A percentile compares a stretch with the other conserved stretches of the same genome.
These are phyloP conservation scores for Trametes cubensis DNA, from an alignment of 768 basidiomycete genomes.

Conservation along the genomic window DNA sequence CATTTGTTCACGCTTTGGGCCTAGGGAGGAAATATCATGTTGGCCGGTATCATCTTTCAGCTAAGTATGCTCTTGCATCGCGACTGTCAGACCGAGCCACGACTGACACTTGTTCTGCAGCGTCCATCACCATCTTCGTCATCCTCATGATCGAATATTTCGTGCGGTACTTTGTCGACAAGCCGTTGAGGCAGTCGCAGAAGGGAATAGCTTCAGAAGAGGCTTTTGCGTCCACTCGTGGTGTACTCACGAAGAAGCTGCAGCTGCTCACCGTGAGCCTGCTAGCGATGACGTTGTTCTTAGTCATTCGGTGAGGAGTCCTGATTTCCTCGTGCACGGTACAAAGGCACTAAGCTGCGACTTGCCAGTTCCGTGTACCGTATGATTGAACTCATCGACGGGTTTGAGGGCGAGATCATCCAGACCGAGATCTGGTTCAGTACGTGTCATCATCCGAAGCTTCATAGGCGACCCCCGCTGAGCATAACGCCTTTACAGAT, in stretches of 20 bases:
- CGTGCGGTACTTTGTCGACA: conserved; percentile 11
- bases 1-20: not conserved
- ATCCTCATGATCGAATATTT: conserved; percentile 5
- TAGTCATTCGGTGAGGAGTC: conserved; percentile 21
- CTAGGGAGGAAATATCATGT: conserved; percentile 30
- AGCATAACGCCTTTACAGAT: conserved; percentile 35
- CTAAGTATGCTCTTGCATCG: conserved; percentile 26
- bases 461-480: not conserved
- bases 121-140: conserved; percentile 15
- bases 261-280: conserved; percentile 14
- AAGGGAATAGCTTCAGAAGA: not conserved
- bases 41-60: conserved; percentile 55
- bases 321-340: not conserved
- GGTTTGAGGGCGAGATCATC: conserved; percentile 54
- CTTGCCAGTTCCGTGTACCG: conserved; percentile 48
- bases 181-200: not conserved
- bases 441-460: conserved; percentile 28
- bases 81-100: not conserved
- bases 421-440: conserved; percentile 51
- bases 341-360: too few relatives aligned
- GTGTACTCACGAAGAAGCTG: not conserved
- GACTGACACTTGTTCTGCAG: not conserved
- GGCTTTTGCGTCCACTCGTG: not conserved
- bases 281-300: conserved; percentile 5
- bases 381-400: conserved; percentile 49